Evolutionary conservation across 2,329 filamentous ascomycete genomes (phyloP).

Genomic region (Hymenoscyphus linearis): DNA sequence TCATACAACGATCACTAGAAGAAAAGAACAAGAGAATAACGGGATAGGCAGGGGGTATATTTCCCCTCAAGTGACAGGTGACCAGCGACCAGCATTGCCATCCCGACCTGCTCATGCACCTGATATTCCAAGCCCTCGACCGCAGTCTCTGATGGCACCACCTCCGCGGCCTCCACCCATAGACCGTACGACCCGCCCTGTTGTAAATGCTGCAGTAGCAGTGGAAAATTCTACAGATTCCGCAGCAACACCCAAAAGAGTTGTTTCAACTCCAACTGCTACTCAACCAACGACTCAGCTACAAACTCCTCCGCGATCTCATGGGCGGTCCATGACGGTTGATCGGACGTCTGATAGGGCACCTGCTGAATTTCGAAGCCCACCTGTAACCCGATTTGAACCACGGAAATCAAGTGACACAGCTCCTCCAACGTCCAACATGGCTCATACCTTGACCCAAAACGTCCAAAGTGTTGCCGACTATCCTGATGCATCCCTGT

Average conservation of each 20-base stretch:
- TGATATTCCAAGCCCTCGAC: conserved; percentile 28
- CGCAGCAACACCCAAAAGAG: conserved; percentile 38
- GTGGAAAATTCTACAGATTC: conserved; percentile 9
- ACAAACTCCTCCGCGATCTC: conserved; percentile 39
- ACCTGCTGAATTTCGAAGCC: conserved; percentile 35
- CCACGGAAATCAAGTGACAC: conserved; percentile 16
- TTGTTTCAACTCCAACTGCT: conserved; percentile 35
- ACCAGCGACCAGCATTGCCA: conserved; percentile 45
- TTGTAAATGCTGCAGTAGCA: conserved; percentile 12
- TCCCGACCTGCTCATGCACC: conserved; percentile 37
- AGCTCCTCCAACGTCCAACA: conserved; percentile 7
- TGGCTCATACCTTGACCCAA: conserved; percentile 13
- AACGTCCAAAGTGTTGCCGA: conserved; percentile 35
- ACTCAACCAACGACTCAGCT: conserved; percentile 37
- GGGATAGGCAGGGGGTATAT: conserved; percentile 35
- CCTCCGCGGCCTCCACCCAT: conserved; percentile 26
- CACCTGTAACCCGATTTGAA: conserved; percentile 15
- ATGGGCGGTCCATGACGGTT: conserved; percentile 47
- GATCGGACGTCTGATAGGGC: conserved; percentile 38
- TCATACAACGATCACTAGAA: conserved; percentile 40
- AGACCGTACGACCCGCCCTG: conserved; percentile 23
- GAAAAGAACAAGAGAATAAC: conserved; percentile 40
- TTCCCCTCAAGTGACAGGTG: conserved; percentile 39
- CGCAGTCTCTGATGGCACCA: conserved; percentile 22
- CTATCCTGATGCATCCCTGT: conserved; percentile 78